A percentile compares a stretch with the other conserved stretches of the same genome.
Conservation (phyloP, 768 basidiomycete genomes). For the Podaxis sp. region DNA sequence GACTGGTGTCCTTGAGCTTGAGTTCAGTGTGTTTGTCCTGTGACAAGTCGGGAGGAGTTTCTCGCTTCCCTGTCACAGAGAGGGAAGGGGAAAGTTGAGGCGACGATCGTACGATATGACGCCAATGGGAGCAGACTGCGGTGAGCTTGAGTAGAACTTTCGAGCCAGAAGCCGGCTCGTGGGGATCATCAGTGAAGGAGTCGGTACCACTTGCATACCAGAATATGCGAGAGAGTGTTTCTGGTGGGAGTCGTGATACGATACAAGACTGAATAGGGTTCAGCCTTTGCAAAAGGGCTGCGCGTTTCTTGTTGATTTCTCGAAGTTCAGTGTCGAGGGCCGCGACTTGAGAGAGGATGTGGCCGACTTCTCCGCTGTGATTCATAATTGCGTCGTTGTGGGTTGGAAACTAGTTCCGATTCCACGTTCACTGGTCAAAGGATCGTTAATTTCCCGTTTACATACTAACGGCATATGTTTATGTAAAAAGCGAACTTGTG, state of each 20-base stretch:
- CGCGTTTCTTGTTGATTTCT: background rate
- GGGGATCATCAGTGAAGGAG: background rate
- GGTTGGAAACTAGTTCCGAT: too few relatives aligned
- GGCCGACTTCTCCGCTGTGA: background rate
- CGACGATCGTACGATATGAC: background rate
- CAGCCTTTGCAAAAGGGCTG: background rate
- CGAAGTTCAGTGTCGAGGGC: background rate
- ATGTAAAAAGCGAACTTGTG: too few relatives aligned
- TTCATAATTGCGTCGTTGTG: background rate
- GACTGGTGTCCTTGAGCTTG: background rate
- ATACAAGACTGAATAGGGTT: background rate
- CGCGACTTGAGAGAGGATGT: background rate
- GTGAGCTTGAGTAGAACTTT: background rate
- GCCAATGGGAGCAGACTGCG: background rate
- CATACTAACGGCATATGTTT: too few relatives aligned
- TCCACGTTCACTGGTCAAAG: too few relatives aligned
- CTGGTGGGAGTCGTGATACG: background rate
- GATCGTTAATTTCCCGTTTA: too few relatives aligned
- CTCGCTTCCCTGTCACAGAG: background rate
- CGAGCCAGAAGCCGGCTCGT: background rate
- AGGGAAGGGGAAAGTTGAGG: background rate
- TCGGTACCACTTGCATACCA: background rate
- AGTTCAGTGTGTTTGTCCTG: background rate
- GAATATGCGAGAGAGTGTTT: background rate
- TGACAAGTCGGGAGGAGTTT: background rate